phyloP scores from a whole-genome alignment of 129 eudicot species.

The Flaveria bidentis region DNA sequence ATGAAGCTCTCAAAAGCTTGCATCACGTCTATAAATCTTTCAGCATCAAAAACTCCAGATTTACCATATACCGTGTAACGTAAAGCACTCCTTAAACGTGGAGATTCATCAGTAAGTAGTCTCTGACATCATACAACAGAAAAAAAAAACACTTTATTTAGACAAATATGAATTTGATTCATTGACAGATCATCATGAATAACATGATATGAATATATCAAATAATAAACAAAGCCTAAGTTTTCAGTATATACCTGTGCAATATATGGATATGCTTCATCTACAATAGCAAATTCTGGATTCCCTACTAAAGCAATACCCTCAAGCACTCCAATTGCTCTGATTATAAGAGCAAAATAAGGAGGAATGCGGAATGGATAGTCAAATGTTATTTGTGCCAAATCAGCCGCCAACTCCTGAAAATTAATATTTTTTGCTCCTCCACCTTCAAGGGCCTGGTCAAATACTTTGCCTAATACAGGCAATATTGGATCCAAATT shows the following conservation, averaged over 20 bases:
- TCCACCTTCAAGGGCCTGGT: slow-evolving; percentile 99
- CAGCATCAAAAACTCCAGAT: slow-evolving; percentile 97
- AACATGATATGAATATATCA: slow-evolving; percentile 1
- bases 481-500: slow-evolving; percentile 95
- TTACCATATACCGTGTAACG: slow-evolving; percentile 93
- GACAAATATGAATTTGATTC: slow-evolving; percentile 2
- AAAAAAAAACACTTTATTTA: slow-evolving; percentile 19
- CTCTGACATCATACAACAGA: slow-evolving; percentile 53
- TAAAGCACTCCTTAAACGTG: slow-evolving; percentile 93
- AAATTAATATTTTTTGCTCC: slow-evolving; percentile 95
- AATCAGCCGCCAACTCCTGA: slow-evolving; percentile 95
- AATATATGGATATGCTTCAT: slow-evolving; percentile 98
- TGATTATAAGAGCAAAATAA: slow-evolving; percentile 91
- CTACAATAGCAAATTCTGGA: slow-evolving; percentile 97
- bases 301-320: slow-evolving; percentile 98
- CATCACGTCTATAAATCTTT: slow-evolving; percentile 97
- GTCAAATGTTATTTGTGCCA: slow-evolving; percentile 97
- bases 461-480: slow-evolving; percentile 97
- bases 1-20: slow-evolving; percentile 97
- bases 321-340: slow-evolving; percentile 99
- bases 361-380: slow-evolving; percentile 99
- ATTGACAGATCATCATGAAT: slow-evolving; percentile 5
- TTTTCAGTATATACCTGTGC: slow-evolving; percentile 69
- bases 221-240: neutral
- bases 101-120: slow-evolving; percentile 96